Evolutionary conservation across 2,329 filamentous ascomycete species (phyloP), one percentile per base, ranked within the genome.

Genomic region (Periconia sp.): DNA sequence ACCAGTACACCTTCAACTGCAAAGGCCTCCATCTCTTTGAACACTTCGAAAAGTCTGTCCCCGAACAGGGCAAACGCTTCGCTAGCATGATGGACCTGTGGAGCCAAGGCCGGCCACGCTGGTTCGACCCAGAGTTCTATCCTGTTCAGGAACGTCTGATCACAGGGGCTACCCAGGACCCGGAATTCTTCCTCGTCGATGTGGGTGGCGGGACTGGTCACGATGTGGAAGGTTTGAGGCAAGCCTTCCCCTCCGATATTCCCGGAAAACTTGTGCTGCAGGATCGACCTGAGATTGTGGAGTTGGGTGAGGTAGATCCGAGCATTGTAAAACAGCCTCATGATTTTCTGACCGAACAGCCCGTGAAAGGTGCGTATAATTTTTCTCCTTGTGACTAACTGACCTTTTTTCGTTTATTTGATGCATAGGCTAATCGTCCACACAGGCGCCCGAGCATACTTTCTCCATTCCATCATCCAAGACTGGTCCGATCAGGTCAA

Each of bases 311-410:
- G 7, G 33, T 62, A 0, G 45, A 73, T 17, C 47, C 59, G 9
- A 50, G 62, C 0, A 62, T 72, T 6, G 63, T 71, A 43, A 49
- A 20, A 1, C 71, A 71, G 64, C 48, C 60, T 1, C 72, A 77
- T 37, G 72, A 77, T 48, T 76, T 68, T 44, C 27, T 66, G 43
- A 63, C 59, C 2, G 56, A 63, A 35, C 64, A 68, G 44, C 62
- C 65, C 65, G 57, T 76, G 0, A 71, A 74, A 62, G 73, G 70
- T 71, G 37, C 17, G 44, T 8, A 8, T 8, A 8, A 27, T 27
- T 27, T 27, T 27, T 27, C 8, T 37, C 14, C 9, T 3, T 23
- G 7, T 8, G 6, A 27, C 18, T 45, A 19, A 3, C n/a, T n/a
- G 35, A 15, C 23, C 3, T 23, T 23, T 1, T 10, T 23, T 15